A percentile compares a stretch with the other conserved stretches of the same genome.
Evolutionary conservation across 1,284 basidiomycete genomes (phyloP).

Genomic region (Ceraceosorus guamensis): DNA sequence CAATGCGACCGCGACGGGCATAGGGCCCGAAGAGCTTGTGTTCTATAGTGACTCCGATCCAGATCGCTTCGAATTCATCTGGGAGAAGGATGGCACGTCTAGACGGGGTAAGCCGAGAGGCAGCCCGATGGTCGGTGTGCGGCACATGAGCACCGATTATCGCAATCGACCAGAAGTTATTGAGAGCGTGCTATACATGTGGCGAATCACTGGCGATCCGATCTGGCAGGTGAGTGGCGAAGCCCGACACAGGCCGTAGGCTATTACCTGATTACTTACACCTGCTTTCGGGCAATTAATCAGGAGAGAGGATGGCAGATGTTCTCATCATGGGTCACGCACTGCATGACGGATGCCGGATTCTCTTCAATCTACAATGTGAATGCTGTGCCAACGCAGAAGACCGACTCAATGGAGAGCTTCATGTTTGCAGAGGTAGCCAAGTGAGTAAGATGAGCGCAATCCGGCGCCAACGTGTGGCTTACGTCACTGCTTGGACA

Average conservation of each 20-base stretch:
- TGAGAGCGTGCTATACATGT: slow-evolving; percentile 56
- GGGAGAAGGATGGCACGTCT: slow-evolving; percentile 21
- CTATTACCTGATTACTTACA: too few species aligned
- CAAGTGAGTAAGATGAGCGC: slow-evolving; percentile 25
- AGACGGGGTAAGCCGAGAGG: slow-evolving; percentile 27
- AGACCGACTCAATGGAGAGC: slow-evolving; percentile 52
- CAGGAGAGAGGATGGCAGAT: slow-evolving; percentile 57
- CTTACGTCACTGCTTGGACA: not conserved
- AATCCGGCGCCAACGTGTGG: not conserved
- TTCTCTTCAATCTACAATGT: slow-evolving; percentile 52
- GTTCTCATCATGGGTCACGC: slow-evolving; percentile 55
- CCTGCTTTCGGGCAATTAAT: not conserved
- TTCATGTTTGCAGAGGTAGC: slow-evolving; percentile 57
- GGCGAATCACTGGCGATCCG: slow-evolving; percentile 55
- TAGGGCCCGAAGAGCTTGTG: slow-evolving; percentile 42
- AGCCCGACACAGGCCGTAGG: too few species aligned
- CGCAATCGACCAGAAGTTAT: slow-evolving; percentile 55
- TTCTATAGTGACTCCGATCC: slow-evolving; percentile 32
- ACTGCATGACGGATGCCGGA: slow-evolving; percentile 48
- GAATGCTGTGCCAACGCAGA: slow-evolving; percentile 32
- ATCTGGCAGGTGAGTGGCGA: slow-evolving; percentile 50
- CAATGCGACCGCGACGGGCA: slow-evolving; percentile 43
- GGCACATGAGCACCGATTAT: slow-evolving; percentile 20
- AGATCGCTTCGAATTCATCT: slow-evolving; percentile 27
- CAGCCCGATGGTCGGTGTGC: slow-evolving; percentile 41